Evolutionary conservation across 1,139 yeast genomes (phyloP), one percentile per base, ranked within the genome.

Genomic region (Blastobotrys buckinghamii): DNA sequence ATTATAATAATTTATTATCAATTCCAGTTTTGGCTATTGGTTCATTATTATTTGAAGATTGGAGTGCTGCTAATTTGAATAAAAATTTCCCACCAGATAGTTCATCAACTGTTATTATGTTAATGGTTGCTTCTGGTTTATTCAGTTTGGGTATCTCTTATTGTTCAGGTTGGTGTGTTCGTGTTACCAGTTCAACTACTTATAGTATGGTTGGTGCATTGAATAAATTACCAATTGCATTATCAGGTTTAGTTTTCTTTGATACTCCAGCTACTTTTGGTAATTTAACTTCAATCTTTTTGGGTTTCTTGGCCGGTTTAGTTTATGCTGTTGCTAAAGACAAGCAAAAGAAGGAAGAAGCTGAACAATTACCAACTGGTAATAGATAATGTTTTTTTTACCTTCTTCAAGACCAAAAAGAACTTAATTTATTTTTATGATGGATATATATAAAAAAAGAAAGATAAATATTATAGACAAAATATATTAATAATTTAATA

Each of bases 81-180:
- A 65, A 63, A 50, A 92, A 90, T 77, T 87, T 92, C 81, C 95
- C 95, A 39, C 72, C 75, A 19, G 86, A 73, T 48, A 74, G 78
- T 60, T 78, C 90, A 68, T 69, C 73, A 57, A 76, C 90, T 38
- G 78, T 87, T 53, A 76, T 88, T 58, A 55, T 75, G 43, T 89
- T 95, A 59, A 90, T 94, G 96, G 63, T 92, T 56, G 78, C 90
- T 63, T 86, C 97, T 42, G 98, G 98, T 68, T 78, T 86, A 58
- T 84, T 95, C 39, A 84, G 97, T 32, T 95, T 92, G 50, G 97
- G 95, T 71, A 92, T 94, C 66, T 89, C 97, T 42, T 92, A 94
- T 78, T 88, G 97, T 70, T 88, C 97, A 29, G 98, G 97, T 54
- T 92, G 98, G 98, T 92, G 98, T 79, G 96, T 92, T 55, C 87